Conservation (phyloP, 108 stramenopile genomes). For the Licmophora abbreviata region DNA sequence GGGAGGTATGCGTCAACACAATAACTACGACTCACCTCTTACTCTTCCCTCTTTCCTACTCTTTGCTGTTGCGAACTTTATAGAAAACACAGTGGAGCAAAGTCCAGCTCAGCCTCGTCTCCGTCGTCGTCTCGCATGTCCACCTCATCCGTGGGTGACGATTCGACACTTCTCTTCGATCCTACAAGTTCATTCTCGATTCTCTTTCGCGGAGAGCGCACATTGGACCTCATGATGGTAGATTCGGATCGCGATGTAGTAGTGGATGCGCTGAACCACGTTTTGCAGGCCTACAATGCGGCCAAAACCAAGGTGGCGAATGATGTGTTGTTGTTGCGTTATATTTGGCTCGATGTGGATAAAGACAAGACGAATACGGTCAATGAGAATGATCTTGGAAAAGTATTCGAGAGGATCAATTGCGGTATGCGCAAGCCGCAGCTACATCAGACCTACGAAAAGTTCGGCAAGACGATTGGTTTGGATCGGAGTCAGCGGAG, state of each 20-base stretch:
- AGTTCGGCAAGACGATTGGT: conserved; percentile 58
- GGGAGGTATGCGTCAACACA: too few relatives aligned
- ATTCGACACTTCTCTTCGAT: conserved; percentile 20
- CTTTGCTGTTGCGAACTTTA: too few relatives aligned
- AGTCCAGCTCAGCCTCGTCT: conserved; percentile 9
- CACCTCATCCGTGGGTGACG: background rate
- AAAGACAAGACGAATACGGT: conserved; percentile 59
- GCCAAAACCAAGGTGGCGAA: conserved; percentile 60
- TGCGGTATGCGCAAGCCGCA: conserved; percentile 44
- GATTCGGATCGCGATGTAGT: conserved; percentile 57
- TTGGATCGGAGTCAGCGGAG: conserved; percentile 43
- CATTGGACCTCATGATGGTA: conserved; percentile 67
- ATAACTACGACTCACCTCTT: too few relatives aligned
- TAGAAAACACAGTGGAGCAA: too few relatives aligned
- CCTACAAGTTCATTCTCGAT: conserved; percentile 62
- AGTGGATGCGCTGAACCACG: conserved; percentile 45
- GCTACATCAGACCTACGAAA: conserved; percentile 41
- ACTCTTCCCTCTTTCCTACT: too few relatives aligned
- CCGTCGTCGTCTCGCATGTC: background rate
- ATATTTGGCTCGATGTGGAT: conserved; percentile 65
- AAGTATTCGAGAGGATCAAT: conserved; percentile 56
- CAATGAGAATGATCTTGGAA: conserved; percentile 46
- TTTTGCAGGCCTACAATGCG: conserved; percentile 46
- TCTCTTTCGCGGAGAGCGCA: conserved; percentile 70
- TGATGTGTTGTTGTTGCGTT: conserved; percentile 73